Percentiles rank a stretch among this genome's conserved stretches.
Conservation (phyloP, 1,284 basidiomycete species). For the Fomitopsis schrenkii region DNA sequence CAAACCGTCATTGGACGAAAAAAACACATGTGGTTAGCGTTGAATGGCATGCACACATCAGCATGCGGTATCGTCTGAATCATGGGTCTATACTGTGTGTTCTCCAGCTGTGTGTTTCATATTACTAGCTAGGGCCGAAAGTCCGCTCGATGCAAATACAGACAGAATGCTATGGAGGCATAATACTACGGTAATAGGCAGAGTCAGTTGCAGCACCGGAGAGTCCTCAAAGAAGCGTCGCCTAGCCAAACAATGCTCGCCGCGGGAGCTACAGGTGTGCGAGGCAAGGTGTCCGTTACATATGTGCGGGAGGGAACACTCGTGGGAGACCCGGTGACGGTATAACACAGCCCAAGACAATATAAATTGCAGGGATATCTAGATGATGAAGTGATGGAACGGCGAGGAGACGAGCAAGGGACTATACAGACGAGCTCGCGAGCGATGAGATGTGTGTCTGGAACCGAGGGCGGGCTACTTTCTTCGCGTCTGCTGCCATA, state of each 20-base stretch:
- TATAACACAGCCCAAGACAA: conserved; percentile 10
- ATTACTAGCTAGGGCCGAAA: conserved; percentile 6
- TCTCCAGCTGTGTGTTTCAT: conserved; percentile 2
- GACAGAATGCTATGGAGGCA: conserved; percentile 7
- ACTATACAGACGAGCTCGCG: conserved; percentile 2
- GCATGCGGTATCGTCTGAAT: background rate
- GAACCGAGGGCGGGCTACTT: conserved; percentile 14
- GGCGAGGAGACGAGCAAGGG: background rate
- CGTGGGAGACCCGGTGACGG: background rate
- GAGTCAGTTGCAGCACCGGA: conserved; percentile 1
- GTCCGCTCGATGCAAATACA: conserved; percentile 8
- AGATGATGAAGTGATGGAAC: conserved; percentile 11
- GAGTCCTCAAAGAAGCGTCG: conserved; percentile 1
- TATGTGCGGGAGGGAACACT: background rate
- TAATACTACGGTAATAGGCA: conserved; percentile 9
- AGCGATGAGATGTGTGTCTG: background rate
- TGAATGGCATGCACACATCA: too few relatives aligned
- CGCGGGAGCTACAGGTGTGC: background rate
- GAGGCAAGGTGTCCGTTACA: conserved; percentile 5
- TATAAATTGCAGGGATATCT: conserved; percentile 17
- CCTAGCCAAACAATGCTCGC: background rate
- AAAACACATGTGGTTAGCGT: too few relatives aligned
- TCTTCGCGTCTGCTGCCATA: conserved; percentile 68
- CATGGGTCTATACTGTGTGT: background rate
- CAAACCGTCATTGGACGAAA: too few relatives aligned